Evolutionary conservation across 1,284 basidiomycete species (phyloP).

Genomic region (Pulveroboletus sp.): DNA sequence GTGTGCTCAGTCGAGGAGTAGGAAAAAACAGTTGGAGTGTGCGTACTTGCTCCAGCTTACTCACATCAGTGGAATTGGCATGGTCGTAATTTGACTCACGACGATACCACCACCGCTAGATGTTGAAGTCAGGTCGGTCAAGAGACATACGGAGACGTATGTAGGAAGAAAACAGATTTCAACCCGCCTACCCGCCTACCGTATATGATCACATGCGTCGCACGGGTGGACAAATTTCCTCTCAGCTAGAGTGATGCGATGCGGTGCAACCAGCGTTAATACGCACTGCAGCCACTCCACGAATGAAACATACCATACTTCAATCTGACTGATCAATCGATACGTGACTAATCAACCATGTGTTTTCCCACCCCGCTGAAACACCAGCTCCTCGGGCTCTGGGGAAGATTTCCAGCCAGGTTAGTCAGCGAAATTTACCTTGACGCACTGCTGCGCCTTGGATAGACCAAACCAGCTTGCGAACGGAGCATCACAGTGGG

Average conservation of each 20-base stretch:
- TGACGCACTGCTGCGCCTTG: conserved; percentile 20
- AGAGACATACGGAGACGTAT: conserved; percentile 33
- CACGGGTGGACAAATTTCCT: conserved; percentile 63
- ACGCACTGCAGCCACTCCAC: conserved; percentile 2
- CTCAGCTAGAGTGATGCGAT: conserved; percentile 64
- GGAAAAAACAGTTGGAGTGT: conserved; percentile 7
- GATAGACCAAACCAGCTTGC: conserved; percentile 22
- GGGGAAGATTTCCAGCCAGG: not conserved
- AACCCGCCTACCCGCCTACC: conserved; percentile 37
- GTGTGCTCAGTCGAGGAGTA: conserved; percentile 64
- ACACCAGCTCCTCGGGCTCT: conserved; percentile 40
- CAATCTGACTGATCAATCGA: conserved; percentile 70
- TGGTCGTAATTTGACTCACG: conserved; percentile 47
- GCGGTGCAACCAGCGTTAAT: conserved; percentile 5
- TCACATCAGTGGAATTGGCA: conserved; percentile 63
- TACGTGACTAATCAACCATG: conserved; percentile 60
- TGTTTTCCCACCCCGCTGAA: conserved; percentile 31
- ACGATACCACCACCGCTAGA: conserved; percentile 44
- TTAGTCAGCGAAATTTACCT: conserved; percentile 4
- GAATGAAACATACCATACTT: conserved; percentile 41
- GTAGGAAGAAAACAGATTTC: conserved; percentile 41
- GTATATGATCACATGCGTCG: conserved; percentile 32
- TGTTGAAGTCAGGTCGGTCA: conserved; percentile 24
- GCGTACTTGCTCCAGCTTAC: conserved; percentile 10
- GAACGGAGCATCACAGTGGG: conserved; percentile 19